Percentiles rank a stretch among this genome's conserved stretches.
Conservation (phyloP, 495 filamentous ascomycete genomes). For the Aspergillus ostianus region DNA sequence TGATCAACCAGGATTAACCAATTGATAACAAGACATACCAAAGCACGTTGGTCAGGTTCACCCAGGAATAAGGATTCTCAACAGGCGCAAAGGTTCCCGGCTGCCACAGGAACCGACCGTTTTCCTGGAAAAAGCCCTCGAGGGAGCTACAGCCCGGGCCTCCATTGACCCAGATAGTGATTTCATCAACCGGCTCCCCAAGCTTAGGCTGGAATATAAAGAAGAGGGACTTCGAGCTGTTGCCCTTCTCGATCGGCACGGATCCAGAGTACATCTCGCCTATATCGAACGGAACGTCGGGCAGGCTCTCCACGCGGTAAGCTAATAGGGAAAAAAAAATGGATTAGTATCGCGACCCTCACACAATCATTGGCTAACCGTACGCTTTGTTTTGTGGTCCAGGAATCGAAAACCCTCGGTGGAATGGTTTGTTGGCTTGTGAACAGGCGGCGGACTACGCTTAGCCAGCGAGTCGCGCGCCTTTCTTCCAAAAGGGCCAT, state of each 20-base stretch:
- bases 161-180: conserved; percentile 73
- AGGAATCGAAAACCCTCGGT: conserved; percentile 38
- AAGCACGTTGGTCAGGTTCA: conserved; percentile 62
- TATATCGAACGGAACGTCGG: conserved; percentile 69
- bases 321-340: conserved; percentile 28
- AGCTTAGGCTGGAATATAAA: conserved; percentile 52
- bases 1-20: neutral
- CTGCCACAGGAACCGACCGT: conserved; percentile 63
- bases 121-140: conserved; percentile 65
- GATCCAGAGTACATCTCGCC: conserved; percentile 76
- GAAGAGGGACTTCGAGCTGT: conserved; percentile 48
- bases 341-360: neutral
- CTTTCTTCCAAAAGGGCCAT: conserved; percentile 48
- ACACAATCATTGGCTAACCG: conserved; percentile 4
- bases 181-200: conserved; percentile 57
- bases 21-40: conserved; percentile 37
- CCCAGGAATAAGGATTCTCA: conserved; percentile 64
- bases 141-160: conserved; percentile 68
- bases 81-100: conserved; percentile 57
- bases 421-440: conserved; percentile 14
- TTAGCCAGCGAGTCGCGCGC: conserved; percentile 83
- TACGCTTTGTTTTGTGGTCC: conserved; percentile 36
- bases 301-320: conserved; percentile 66
- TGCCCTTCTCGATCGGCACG: conserved; percentile 62
- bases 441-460: conserved; percentile 59